Percentiles rank a stretch among this genome's conserved stretches.
Conservation (phyloP, 495 filamentous ascomycete species). For the Immersiella caudata region DNA sequence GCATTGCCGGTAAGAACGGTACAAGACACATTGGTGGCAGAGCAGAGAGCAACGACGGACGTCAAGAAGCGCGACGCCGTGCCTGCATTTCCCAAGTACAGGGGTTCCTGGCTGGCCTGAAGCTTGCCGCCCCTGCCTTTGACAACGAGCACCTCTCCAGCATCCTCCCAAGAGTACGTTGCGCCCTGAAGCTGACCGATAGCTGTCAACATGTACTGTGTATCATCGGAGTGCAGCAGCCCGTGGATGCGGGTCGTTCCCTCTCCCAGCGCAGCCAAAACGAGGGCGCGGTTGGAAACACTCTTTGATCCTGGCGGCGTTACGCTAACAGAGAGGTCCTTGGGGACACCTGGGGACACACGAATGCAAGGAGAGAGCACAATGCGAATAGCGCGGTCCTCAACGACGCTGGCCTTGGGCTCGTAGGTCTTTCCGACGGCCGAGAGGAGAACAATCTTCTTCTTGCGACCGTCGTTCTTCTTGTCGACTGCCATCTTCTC, state of each 20-base stretch:
- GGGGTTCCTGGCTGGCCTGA: constrained; percentile 68
- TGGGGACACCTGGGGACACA: constrained; percentile 68
- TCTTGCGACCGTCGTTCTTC: constrained; percentile 95
- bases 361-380: constrained; percentile 80
- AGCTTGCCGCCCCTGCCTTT: constrained; percentile 87
- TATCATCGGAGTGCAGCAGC: constrained; percentile 94
- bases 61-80: constrained; percentile 96
- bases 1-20: constrained; percentile 91
- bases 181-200: constrained; percentile 82
- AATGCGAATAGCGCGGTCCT: constrained; percentile 81
- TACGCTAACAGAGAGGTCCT: constrained; percentile 67
- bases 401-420: constrained; percentile 81
- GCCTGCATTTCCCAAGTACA: constrained; percentile 96
- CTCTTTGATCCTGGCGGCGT: constrained; percentile 96
- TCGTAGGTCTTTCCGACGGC: constrained; percentile 88
- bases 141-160: constrained; percentile 85
- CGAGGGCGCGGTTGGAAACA: constrained; percentile 91
- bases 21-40: constrained; percentile 59
- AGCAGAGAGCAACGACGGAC: constrained; percentile 84
- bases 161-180: constrained; percentile 92
- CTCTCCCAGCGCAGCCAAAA: constrained; percentile 87
- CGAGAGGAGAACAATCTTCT: constrained; percentile 94
- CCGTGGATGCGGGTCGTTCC: constrained; percentile 89
- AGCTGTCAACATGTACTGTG: constrained; percentile 93
- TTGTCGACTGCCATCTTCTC: constrained; percentile 97